Evolutionary conservation across 2,329 filamentous ascomycete species (phyloP).

Genomic region (Monascus ruber): DNA sequence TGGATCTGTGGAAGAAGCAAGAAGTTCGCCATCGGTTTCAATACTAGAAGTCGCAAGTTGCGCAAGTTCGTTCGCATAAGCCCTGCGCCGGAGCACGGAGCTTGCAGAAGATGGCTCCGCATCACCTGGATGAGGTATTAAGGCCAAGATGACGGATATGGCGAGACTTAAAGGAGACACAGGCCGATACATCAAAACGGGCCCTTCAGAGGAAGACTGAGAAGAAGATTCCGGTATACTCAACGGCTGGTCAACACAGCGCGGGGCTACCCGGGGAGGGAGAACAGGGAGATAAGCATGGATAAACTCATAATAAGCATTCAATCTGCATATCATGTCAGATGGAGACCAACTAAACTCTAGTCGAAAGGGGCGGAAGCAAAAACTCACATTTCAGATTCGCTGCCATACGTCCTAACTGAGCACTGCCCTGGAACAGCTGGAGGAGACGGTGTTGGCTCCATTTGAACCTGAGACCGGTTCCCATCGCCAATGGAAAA

Average conservation of each 20-base stretch:
- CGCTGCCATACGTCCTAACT: slow-evolving; percentile 30
- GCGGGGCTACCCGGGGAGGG: slow-evolving; percentile 23
- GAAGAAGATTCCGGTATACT: slow-evolving; percentile 19
- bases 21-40: slow-evolving; percentile 33
- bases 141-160: slow-evolving; percentile 31
- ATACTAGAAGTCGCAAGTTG: slow-evolving; percentile 28
- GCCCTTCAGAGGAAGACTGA: slow-evolving; percentile 19
- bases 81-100: slow-evolving; percentile 26
- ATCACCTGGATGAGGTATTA: slow-evolving; percentile 32
- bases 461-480: slow-evolving; percentile 16
- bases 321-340: slow-evolving; percentile 21
- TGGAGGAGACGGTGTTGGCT: slow-evolving; percentile 16
- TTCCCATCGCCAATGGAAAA: slow-evolving; percentile 15
- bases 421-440: slow-evolving; percentile 15
- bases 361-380: neutral
- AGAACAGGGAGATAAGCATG: slow-evolving; percentile 36
- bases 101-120: slow-evolving; percentile 22
- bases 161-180: slow-evolving; percentile 34
- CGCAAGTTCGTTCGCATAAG: slow-evolving; percentile 30
- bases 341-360: slow-evolving; percentile 1
- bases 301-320: slow-evolving; percentile 37
- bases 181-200: slow-evolving; percentile 23
- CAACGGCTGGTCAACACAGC: slow-evolving; percentile 22
- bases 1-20: slow-evolving; percentile 28
- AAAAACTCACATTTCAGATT: slow-evolving; percentile 28